Evolutionary conservation across 208 protist species (phyloP).

Genomic region (Blastocrithidia nonstop): DNA sequence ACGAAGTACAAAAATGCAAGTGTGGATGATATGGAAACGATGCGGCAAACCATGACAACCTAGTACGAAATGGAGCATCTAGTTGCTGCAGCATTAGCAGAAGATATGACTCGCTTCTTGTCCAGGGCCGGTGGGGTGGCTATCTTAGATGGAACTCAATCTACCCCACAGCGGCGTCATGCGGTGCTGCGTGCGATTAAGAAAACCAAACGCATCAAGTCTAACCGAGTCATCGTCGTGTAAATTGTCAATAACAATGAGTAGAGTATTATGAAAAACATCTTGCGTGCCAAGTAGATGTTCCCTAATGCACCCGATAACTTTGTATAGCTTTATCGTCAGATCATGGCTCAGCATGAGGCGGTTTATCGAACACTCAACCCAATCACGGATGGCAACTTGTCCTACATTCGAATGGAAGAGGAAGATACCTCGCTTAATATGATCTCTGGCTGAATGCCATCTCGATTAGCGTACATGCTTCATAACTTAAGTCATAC

Average conservation of each 20-base stretch:
- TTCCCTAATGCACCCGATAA: conserved; percentile 25
- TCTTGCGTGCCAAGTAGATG: conserved; percentile 38
- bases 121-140: conserved; percentile 45
- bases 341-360: conserved; percentile 38
- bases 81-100: conserved; percentile 23
- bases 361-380: conserved; percentile 61
- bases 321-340: conserved; percentile 73
- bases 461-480: conserved; percentile 71
- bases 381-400: conserved; percentile 38
- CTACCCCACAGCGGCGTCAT: conserved; percentile 32
- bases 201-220: conserved; percentile 37
- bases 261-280: conserved; percentile 34
- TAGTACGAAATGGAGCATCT: conserved; percentile 21
- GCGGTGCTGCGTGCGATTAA: conserved; percentile 49
- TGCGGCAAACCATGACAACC: background rate
- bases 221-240: conserved; percentile 65
- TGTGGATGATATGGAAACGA: no score
- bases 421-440: conserved; percentile 65
- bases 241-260: conserved; percentile 55
- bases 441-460: conserved; percentile 80
- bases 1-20: no score
- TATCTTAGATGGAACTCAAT: conserved; percentile 59
- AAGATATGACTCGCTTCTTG: conserved; percentile 53
- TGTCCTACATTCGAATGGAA: conserved; percentile 78
- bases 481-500: conserved; percentile 72